phyloP scores from a whole-genome alignment of 1,284 basidiomycete genomes.

The Ustilago hordei region DNA sequence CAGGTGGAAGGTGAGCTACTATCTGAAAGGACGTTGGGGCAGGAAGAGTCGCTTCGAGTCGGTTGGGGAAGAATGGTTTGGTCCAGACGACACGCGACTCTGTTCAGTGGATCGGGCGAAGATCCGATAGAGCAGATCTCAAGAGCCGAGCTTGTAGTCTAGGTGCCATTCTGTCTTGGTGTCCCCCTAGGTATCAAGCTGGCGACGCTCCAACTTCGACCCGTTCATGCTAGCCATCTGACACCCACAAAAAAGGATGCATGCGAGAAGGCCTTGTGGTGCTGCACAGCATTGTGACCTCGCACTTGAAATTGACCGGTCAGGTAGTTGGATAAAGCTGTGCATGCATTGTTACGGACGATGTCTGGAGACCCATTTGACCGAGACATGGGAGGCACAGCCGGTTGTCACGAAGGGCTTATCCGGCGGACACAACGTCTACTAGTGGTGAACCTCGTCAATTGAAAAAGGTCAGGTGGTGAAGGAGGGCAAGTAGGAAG shows the following conservation, averaged over 20 bases:
- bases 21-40: no score
- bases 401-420: neutral
- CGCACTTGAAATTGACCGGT: neutral
- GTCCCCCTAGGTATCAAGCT: no score
- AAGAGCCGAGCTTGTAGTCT: no score
- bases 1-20: no score
- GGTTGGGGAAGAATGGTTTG: no score
- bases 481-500: neutral
- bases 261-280: neutral
- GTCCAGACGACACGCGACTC: no score
- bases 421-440: neutral
- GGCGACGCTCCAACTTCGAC: neutral
- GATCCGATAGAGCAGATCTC: no score
- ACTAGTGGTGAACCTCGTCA: neutral
- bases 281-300: neutral
- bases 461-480: neutral
- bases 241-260: neutral
- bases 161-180: no score
- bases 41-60: no score
- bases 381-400: conserved; percentile 9
- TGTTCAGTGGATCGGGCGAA: no score
- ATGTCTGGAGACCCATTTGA: neutral
- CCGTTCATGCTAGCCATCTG: neutral
- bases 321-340: neutral
- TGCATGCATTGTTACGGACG: neutral